Percentiles rank a stretch among this genome's conserved stretches.
Evolutionary conservation across 1,284 basidiomycete genomes (phyloP).

Genomic region (Phlebopus sp.): DNA sequence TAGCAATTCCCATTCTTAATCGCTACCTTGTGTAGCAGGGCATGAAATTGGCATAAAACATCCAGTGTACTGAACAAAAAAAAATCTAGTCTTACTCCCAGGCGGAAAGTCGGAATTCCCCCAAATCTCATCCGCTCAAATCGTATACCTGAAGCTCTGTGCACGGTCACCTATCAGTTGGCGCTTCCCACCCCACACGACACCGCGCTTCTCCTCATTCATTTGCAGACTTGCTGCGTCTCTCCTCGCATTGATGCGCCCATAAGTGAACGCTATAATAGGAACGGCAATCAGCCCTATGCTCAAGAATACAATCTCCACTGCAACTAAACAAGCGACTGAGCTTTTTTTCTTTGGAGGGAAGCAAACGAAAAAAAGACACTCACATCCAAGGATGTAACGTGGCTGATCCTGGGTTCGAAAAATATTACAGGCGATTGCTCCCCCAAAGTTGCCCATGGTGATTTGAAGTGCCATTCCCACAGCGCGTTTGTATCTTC

Average conservation of each 20-base stretch:
- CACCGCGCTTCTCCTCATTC: slow-evolving; percentile 34
- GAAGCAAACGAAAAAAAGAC: too few species aligned
- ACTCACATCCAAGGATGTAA: slow-evolving; percentile 59
- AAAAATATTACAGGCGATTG: slow-evolving; percentile 49
- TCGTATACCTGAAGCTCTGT: slow-evolving; percentile 57
- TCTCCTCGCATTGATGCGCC: slow-evolving; percentile 48
- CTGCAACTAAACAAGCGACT: slow-evolving; percentile 55
- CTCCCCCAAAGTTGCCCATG: slow-evolving; percentile 36
- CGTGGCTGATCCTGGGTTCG: slow-evolving; percentile 54
- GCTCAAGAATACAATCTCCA: slow-evolving; percentile 61
- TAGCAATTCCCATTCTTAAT: too few species aligned
- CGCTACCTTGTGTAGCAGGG: too few species aligned
- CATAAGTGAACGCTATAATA: slow-evolving; percentile 47
- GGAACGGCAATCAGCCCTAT: slow-evolving; percentile 55
- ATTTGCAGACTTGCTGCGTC: slow-evolving; percentile 32
- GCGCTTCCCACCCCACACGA: slow-evolving; percentile 39
- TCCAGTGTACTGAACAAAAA: too few species aligned
- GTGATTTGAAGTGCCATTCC: slow-evolving; percentile 41
- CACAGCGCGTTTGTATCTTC: slow-evolving; percentile 44
- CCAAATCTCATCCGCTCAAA: slow-evolving; percentile 29
- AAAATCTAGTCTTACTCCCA: too few species aligned
- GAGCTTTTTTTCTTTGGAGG: too few species aligned
- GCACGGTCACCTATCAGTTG: slow-evolving; percentile 42
- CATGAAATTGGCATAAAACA: too few species aligned
- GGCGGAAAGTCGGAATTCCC: too few species aligned